Percentiles rank a stretch among this genome's conserved stretches.
Conservation (phyloP, 2,329 filamentous ascomycete species). For the Sclerotinia subarctica region DNA sequence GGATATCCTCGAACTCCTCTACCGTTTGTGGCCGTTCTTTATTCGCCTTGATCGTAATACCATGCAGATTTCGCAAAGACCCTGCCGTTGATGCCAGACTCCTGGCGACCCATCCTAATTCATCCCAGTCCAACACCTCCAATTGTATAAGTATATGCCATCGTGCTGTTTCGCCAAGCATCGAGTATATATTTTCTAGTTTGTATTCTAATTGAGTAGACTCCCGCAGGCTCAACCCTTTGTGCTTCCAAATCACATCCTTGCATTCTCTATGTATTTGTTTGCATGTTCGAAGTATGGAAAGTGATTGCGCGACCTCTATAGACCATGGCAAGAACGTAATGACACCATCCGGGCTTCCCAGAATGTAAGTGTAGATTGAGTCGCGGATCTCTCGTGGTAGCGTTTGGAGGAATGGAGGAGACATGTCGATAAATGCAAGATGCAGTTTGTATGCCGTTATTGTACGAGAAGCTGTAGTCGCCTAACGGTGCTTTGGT, state of each 20-base stretch:
- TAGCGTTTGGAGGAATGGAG: slow-evolving; percentile 30
- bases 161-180: not conserved
- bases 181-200: slow-evolving; percentile 18
- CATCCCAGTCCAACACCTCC: slow-evolving; percentile 35
- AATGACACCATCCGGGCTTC: slow-evolving; percentile 27
- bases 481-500: not conserved
- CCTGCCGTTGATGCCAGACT: slow-evolving; percentile 3
- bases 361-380: slow-evolving; percentile 35
- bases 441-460: not conserved
- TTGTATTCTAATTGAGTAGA: slow-evolving; percentile 26
- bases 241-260: slow-evolving; percentile 35
- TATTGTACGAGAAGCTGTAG: too few species aligned
- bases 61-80: not conserved
- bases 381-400: slow-evolving; percentile 36
- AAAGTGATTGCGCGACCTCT: slow-evolving; percentile 32
- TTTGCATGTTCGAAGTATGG: slow-evolving; percentile 35
- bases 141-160: slow-evolving; percentile 31
- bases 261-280: slow-evolving; percentile 37
- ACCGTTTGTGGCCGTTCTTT: slow-evolving; percentile 32
- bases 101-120: slow-evolving; percentile 32
- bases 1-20: slow-evolving; percentile 32
- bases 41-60: slow-evolving; percentile 31
- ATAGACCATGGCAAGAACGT: slow-evolving; percentile 34
- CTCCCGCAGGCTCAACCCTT: slow-evolving; percentile 28
- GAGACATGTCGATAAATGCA: slow-evolving; percentile 22